These are phyloP conservation scores for Citrus glauca DNA, from an alignment of 345 rosid species.

Conservation along the genomic window DNA sequence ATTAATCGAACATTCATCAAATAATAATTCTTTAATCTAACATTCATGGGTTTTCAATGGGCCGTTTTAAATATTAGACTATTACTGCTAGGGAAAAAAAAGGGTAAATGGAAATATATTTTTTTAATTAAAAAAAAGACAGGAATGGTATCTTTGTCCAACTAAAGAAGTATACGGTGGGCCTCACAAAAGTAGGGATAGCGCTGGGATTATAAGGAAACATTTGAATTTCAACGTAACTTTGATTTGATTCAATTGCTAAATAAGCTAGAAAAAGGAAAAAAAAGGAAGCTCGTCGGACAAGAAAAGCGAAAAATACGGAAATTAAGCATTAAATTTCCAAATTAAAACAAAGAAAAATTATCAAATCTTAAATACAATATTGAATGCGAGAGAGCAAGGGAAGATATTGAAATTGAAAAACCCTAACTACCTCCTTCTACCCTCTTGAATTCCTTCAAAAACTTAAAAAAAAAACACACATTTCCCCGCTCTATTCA, in stretches of 20 bases:
- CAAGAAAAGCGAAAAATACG: conserved; percentile 3
- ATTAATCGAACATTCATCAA: too few species aligned
- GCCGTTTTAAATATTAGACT: too few species aligned
- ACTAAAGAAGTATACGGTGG: background rate
- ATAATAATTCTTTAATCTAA: too few species aligned
- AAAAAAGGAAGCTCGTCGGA: background rate
- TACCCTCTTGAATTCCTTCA: background rate
- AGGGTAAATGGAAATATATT: too few species aligned
- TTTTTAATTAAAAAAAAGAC: too few species aligned
- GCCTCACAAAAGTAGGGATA: conserved; percentile 25
- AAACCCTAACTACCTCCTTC: background rate
- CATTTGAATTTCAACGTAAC: conserved; percentile 43
- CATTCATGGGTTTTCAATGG: too few species aligned
- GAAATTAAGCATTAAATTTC: background rate
- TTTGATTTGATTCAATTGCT: background rate
- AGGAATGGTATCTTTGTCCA: conserved; percentile 23
- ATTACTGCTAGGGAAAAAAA: too few species aligned
- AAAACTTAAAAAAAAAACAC: background rate
- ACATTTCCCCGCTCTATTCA: background rate
- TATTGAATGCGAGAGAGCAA: background rate
- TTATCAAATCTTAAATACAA: background rate
- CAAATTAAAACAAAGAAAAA: background rate
- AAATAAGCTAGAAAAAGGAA: background rate
- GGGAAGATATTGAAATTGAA: too few species aligned
- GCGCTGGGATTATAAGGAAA: conserved; percentile 48